These are phyloP conservation scores for Quercus parvula DNA, from an alignment of 306 rosid genomes.

Conservation along the genomic window DNA sequence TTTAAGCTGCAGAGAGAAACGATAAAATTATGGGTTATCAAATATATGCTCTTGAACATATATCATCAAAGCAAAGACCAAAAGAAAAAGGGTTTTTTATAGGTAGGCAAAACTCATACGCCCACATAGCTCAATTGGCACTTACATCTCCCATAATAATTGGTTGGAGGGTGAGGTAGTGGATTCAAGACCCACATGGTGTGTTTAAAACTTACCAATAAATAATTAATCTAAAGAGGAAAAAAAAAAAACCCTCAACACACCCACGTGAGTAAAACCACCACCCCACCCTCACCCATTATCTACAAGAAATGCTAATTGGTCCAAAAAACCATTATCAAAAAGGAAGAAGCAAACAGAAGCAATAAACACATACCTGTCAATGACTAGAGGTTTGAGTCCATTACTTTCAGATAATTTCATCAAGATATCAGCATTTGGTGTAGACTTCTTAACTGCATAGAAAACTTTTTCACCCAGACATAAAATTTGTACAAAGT, in stretches of 20 bases:
- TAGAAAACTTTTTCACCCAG: slow-evolving; percentile 68
- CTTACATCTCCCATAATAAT: too few relatives aligned
- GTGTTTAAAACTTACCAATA: too few relatives aligned
- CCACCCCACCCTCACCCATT: not conserved
- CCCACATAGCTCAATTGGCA: too few relatives aligned
- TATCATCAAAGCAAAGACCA: not conserved
- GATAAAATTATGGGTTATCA: not conserved
- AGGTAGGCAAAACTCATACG: not conserved
- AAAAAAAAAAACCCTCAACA: not conserved
- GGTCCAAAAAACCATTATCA: not conserved
- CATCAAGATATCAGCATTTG: slow-evolving; percentile 54
- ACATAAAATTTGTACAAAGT: slow-evolving; percentile 80
- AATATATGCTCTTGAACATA: not conserved
- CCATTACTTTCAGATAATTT: slow-evolving; percentile 42
- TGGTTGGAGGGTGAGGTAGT: too few relatives aligned
- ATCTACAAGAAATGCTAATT: not conserved
- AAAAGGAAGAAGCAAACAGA: not conserved
- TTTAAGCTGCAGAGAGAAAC: slow-evolving; percentile 43
- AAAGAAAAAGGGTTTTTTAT: not conserved
- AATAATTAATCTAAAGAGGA: too few relatives aligned
- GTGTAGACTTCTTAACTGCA: slow-evolving; percentile 83
- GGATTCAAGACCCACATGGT: too few relatives aligned
- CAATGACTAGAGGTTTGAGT: slow-evolving; percentile 66
- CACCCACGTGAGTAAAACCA: not conserved
- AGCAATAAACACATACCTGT: slow-evolving; percentile 33